Evolutionary conservation across 164 flowering plant genomes (phyloP).

Genomic region (Chloranthus sessilifolius): DNA sequence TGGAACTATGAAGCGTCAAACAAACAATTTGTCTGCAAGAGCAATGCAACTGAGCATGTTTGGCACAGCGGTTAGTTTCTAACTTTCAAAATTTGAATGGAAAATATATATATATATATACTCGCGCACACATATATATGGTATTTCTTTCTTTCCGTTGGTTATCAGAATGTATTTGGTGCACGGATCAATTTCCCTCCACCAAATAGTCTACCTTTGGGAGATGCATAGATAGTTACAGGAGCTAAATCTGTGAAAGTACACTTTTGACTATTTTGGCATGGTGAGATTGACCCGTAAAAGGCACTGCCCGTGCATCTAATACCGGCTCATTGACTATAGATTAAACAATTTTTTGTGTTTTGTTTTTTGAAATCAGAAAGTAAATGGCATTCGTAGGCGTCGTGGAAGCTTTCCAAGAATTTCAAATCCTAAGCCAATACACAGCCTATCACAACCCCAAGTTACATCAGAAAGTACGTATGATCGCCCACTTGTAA

Average conservation of each 20-base stretch:
- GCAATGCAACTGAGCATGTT: constrained; percentile 68
- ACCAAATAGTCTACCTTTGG: no score
- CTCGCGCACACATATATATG: no score
- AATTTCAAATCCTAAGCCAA: constrained; percentile 12
- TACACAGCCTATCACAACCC: constrained; percentile 54
- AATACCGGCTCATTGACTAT: background rate
- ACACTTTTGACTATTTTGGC: no score
- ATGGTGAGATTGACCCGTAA: no score
- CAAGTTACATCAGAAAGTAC: constrained; percentile 24
- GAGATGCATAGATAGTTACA: no score
- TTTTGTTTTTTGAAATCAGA: constrained; percentile 6
- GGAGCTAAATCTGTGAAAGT: no score
- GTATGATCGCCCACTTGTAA: constrained; percentile 29
- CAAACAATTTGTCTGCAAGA: constrained; percentile 44
- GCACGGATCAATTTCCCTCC: no score
- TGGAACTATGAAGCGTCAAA: constrained; percentile 21
- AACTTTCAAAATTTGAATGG: no score
- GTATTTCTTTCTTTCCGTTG: no score
- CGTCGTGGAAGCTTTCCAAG: constrained; percentile 33
- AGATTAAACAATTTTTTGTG: background rate
- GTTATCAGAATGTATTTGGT: no score
- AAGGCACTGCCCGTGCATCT: no score
- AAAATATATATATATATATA: no score
- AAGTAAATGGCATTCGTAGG: constrained; percentile 20
- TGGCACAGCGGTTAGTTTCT: constrained; percentile 63